phyloP scores from a whole-genome alignment of 805 yeast genomes.

The Trichomonascus vanleenenianus region DNA sequence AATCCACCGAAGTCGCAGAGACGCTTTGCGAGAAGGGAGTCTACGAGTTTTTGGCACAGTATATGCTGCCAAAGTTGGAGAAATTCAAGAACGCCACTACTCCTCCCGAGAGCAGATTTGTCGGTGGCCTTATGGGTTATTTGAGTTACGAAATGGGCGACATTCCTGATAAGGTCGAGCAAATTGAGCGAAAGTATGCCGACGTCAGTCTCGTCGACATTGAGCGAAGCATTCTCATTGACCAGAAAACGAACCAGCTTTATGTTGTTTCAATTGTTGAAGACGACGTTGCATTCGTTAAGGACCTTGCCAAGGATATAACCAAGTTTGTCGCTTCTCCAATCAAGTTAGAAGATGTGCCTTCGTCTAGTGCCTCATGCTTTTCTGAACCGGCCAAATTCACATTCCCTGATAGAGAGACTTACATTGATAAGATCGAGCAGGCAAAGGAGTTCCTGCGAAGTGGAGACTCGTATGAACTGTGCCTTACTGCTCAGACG shows the following conservation, averaged over 20 bases:
- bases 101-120: constrained; percentile 35
- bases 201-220: constrained; percentile 70
- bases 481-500: constrained; percentile 80
- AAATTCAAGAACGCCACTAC: constrained; percentile 23
- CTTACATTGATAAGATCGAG: constrained; percentile 49
- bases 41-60: constrained; percentile 47
- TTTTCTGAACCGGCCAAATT: constrained; percentile 15
- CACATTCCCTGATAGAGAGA: constrained; percentile 40
- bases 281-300: constrained; percentile 30
- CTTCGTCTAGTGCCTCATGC: constrained; percentile 27
- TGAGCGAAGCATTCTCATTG: constrained; percentile 53
- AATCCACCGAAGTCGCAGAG: background rate
- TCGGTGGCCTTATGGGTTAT: constrained; percentile 87
- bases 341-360: background rate
- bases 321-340: constrained; percentile 1
- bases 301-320: constrained; percentile 15
- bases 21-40: constrained; percentile 19
- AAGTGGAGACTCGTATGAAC: constrained; percentile 87
- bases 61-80: constrained; percentile 33
- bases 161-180: constrained; percentile 18
- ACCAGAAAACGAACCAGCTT: constrained; percentile 38
- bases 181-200: constrained; percentile 32
- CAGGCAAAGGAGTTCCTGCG: constrained; percentile 60
- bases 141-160: constrained; percentile 76
- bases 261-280: constrained; percentile 46